Percentiles rank a stretch among this genome's conserved stretches.
phyloP scores from a whole-genome alignment of 2,329 filamentous ascomycete species.

The Aspergillus sp. region DNA sequence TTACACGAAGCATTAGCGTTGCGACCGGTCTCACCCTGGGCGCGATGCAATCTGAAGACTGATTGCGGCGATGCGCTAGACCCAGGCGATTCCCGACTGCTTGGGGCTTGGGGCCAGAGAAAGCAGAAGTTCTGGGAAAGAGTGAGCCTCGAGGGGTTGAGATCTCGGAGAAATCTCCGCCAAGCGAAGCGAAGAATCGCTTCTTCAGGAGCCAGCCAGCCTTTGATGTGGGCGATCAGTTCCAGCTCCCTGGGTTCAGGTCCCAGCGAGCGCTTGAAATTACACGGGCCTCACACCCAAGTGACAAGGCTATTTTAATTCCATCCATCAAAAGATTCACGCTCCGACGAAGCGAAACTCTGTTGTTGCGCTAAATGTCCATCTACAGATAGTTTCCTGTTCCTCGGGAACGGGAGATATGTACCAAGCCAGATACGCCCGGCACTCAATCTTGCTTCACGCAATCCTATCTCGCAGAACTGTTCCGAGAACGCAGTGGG shows the following conservation, averaged over 20 bases:
- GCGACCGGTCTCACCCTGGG: not conserved
- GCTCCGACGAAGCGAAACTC: conserved; percentile 2
- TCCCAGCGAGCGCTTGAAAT: not conserved
- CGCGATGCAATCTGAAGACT: not conserved
- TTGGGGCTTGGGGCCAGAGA: not conserved
- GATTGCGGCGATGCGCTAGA: not conserved
- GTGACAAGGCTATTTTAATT: not conserved
- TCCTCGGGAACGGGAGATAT: not conserved
- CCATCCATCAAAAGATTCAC: not conserved
- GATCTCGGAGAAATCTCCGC: not conserved
- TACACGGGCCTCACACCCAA: conserved; percentile 5
- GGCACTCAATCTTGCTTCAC: not conserved
- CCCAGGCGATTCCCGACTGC: not conserved
- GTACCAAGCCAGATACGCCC: not conserved
- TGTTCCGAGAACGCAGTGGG: not conserved
- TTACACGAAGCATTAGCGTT: not conserved
- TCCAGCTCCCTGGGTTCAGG: not conserved
- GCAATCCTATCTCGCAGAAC: not conserved
- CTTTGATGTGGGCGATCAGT: not conserved
- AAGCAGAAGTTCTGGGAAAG: not conserved
- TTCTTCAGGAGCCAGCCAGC: not conserved
- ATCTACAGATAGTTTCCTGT: conserved; percentile 10
- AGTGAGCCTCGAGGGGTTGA: not conserved
- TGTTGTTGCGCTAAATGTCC: conserved; percentile 7
- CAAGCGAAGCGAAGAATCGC: not conserved